Evolutionary conservation across 192 early-diverging fungal genomes (phyloP).

Genomic region (Funneliformis geosporum): DNA sequence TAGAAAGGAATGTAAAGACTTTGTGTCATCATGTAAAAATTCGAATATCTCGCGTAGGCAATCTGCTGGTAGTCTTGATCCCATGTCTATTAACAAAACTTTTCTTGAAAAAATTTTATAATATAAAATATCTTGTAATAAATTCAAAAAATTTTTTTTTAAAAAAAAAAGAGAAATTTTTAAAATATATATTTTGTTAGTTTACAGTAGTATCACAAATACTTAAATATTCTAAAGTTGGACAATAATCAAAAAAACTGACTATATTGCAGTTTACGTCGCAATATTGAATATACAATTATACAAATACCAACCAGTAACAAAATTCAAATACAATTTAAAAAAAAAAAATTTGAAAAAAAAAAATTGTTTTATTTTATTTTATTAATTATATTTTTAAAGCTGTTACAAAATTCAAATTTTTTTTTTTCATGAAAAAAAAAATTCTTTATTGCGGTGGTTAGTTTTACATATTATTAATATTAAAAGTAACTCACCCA

Average conservation of each 20-base stretch:
- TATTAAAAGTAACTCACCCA: background rate
- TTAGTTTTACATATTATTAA: background rate
- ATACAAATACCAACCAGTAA: background rate
- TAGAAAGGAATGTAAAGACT: background rate
- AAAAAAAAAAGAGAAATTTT: background rate
- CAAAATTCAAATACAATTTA: background rate
- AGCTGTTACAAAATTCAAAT: too few species aligned
- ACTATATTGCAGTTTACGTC: background rate
- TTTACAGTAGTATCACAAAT: background rate
- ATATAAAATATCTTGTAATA: background rate
- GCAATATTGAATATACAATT: background rate
- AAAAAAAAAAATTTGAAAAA: background rate
- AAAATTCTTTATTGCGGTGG: background rate
- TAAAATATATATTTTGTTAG: background rate
- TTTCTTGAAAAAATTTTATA: background rate
- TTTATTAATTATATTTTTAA: background rate
- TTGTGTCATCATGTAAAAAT: background rate
- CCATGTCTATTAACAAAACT: background rate
- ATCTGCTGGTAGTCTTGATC: background rate
- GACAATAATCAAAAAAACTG: background rate
- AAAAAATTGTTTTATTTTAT: background rate
- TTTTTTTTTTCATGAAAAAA: too few species aligned
- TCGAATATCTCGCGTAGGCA: background rate
- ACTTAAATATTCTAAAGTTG: background rate
- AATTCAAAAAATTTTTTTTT: background rate